These are phyloP conservation scores for Entonaema liquescens DNA, from an alignment of 495 filamentous ascomycete species.

Conservation along the genomic window DNA sequence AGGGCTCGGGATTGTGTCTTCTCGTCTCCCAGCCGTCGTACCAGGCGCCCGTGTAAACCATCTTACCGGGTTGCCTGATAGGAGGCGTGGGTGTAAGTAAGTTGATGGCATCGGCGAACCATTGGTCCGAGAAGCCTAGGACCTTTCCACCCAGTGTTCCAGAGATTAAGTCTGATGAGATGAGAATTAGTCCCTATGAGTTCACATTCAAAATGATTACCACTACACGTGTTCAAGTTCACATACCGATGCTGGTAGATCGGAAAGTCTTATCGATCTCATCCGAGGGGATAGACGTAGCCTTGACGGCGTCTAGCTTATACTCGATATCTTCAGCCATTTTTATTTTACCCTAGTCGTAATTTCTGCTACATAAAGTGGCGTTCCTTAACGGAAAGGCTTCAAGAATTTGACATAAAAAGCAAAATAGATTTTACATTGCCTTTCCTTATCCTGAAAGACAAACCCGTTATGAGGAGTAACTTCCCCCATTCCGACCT, in stretches of 20 bases:
- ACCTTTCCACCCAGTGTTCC: constrained; percentile 75
- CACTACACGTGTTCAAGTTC: neutral
- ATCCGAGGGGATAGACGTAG: constrained; percentile 58
- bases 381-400: constrained; percentile 2
- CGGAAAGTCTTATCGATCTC: constrained; percentile 78
- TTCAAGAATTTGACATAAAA: constrained; percentile 9
- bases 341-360: neutral
- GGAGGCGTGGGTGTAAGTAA: constrained; percentile 78
- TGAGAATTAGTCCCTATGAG: constrained; percentile 21
- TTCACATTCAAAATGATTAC: too few species aligned
- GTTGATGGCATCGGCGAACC: constrained; percentile 85
- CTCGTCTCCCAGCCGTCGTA: constrained; percentile 97
- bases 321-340: constrained; percentile 53
- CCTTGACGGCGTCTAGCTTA: constrained; percentile 57
- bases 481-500: constrained; percentile 29
- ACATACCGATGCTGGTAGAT: constrained; percentile 72
- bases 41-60: constrained; percentile 88
- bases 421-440: constrained; percentile 1
- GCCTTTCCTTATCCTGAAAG: neutral
- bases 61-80: constrained; percentile 80
- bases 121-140: constrained; percentile 84
- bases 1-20: constrained; percentile 79
- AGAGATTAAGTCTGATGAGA: constrained; percentile 74
- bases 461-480: constrained; percentile 3
- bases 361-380: neutral